Percentiles rank a stretch among this genome's conserved stretches.
Conservation (phyloP, 768 basidiomycete genomes). For the Amanita fuliginea region DNA sequence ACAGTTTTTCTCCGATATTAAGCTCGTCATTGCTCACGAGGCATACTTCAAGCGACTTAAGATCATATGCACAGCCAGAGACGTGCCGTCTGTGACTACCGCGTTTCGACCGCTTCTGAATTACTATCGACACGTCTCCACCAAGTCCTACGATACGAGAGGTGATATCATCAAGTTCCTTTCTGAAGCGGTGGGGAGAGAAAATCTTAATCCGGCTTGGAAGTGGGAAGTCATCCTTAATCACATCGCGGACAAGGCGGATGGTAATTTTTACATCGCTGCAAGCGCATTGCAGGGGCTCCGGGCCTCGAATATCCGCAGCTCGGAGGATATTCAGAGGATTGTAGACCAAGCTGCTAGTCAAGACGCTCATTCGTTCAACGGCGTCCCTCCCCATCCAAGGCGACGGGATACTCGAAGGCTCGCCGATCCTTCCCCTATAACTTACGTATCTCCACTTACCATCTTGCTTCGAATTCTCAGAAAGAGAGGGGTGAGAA, state of each 20-base stretch:
- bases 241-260: neutral
- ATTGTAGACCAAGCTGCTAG: neutral
- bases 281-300: neutral
- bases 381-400: neutral
- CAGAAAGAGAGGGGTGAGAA: neutral
- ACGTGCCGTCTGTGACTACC: neutral
- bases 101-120: neutral
- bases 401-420: neutral
- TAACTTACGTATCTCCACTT: neutral
- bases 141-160: neutral
- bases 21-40: neutral
- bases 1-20: constrained; percentile 3
- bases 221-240: neutral
- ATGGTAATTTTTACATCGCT: neutral
- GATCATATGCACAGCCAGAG: neutral
- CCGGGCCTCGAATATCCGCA: neutral
- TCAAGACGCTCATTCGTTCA: neutral
- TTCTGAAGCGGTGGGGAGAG: neutral
- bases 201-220: no score
- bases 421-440: neutral
- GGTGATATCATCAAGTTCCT: neutral
- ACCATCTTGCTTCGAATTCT: neutral
- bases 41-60: neutral
- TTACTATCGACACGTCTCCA: neutral
- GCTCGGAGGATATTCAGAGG: neutral